Conservation (phyloP, 192 early-diverging fungal species). For the Coemansia reversa region DNA sequence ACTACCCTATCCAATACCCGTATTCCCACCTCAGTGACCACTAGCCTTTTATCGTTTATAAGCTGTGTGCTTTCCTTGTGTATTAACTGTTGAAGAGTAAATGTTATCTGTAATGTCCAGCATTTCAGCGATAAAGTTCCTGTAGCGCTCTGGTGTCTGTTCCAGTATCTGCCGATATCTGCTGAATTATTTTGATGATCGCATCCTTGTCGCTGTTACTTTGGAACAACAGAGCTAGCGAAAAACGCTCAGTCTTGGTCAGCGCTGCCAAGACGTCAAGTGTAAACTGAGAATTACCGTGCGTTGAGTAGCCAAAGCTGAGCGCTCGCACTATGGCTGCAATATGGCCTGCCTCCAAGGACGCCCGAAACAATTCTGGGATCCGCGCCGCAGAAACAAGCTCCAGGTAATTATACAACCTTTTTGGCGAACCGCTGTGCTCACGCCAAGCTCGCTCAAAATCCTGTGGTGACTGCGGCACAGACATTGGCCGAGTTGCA, state of each 20-base stretch:
- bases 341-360: slow-evolving; percentile 12
- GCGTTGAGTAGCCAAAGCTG: slow-evolving; percentile 2
- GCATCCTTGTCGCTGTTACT: slow-evolving; percentile 4
- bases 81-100: not conserved
- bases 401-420: slow-evolving; percentile 16
- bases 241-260: slow-evolving; percentile 10
- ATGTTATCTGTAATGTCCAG: not conserved
- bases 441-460: slow-evolving; percentile 30
- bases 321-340: slow-evolving; percentile 4
- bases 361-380: slow-evolving; percentile 17
- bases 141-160: not conserved
- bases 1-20: no score
- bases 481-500: not conserved
- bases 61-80: not conserved
- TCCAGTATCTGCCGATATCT: not conserved
- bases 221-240: slow-evolving; percentile 16
- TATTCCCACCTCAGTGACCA: no score
- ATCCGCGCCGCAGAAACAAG: slow-evolving; percentile 4
- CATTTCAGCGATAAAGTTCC: not conserved
- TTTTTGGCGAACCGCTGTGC: not conserved
- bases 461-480: slow-evolving; percentile 9
- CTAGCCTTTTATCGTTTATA: not conserved
- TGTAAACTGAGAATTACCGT: slow-evolving; percentile 4
- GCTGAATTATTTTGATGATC: slow-evolving; percentile 1
- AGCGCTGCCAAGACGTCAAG: slow-evolving; percentile 2